Evolutionary conservation across 768 basidiomycete genomes (phyloP).

Genomic region (Kwoniella bestiolae): DNA sequence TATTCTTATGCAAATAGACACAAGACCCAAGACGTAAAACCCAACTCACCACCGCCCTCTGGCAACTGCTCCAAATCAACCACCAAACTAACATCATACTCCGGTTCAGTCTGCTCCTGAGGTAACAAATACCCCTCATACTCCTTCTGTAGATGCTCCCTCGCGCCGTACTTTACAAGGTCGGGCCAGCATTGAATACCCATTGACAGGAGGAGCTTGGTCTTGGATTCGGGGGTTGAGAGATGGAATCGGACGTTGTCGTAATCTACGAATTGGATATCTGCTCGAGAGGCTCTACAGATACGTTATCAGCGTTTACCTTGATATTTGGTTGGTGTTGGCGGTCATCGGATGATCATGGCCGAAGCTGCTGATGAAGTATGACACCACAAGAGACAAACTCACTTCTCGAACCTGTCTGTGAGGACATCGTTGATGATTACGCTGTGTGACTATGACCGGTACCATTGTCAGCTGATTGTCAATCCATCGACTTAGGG

Average conservation of each 20-base stretch:
- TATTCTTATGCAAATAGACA: neutral
- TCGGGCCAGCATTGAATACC: constrained; percentile 97
- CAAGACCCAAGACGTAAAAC: neutral
- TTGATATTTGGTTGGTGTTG: too few relatives aligned
- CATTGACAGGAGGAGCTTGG: constrained; percentile 85
- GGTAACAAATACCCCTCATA: constrained; percentile 71
- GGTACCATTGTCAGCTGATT: constrained; percentile 16
- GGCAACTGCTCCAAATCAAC: constrained; percentile 88
- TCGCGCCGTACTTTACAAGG: constrained; percentile 81
- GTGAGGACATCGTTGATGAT: constrained; percentile 87
- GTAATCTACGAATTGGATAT: constrained; percentile 97
- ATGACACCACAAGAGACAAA: too few relatives aligned
- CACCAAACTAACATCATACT: constrained; percentile 83
- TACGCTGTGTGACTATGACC: constrained; percentile 73
- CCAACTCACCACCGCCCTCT: constrained; percentile 71
- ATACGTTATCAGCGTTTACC: too few relatives aligned
- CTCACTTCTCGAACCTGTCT: constrained; percentile 85
- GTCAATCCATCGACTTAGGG: neutral
- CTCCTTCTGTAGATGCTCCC: constrained; percentile 76
- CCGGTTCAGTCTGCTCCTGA: constrained; percentile 71
- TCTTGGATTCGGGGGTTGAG: constrained; percentile 81
- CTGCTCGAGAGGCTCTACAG: constrained; percentile 86
- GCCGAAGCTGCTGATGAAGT: neutral
- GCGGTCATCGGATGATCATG: neutral
- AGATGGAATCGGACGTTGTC: constrained; percentile 95